These are phyloP conservation scores for Diddensiella transvaalensis DNA, from an alignment of 805 yeast species.

Conservation along the genomic window DNA sequence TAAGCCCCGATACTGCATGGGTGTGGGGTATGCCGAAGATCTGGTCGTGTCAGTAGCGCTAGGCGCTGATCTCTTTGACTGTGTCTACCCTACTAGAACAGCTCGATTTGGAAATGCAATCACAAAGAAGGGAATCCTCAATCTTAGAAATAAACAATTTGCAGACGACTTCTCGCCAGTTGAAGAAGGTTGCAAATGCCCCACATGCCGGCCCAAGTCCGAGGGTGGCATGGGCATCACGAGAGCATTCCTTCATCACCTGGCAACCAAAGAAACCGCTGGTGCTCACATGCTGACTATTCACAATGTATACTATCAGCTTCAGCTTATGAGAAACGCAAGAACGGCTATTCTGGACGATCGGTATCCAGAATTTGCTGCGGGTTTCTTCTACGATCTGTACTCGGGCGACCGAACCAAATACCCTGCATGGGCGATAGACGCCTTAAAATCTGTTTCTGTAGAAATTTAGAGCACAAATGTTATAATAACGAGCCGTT, in stretches of 20 bases:
- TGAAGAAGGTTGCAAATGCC: conserved; percentile 41
- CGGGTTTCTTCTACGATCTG: conserved; percentile 33
- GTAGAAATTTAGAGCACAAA: conserved; percentile 23
- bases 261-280: conserved; percentile 41
- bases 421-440: conserved; percentile 43
- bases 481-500: too few species aligned
- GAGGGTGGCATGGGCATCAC: conserved; percentile 38
- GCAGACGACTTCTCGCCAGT: conserved; percentile 37
- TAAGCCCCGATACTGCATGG: conserved; percentile 46
- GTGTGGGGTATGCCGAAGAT: conserved; percentile 47
- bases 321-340: conserved; percentile 40
- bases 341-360: conserved; percentile 39
- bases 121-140: conserved; percentile 37
- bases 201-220: conserved; percentile 34
- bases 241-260: conserved; percentile 36
- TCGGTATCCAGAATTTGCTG: conserved; percentile 37
- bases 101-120: conserved; percentile 44
- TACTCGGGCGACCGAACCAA: conserved; percentile 32
- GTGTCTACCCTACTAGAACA: conserved; percentile 45
- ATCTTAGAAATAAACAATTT: conserved; percentile 35
- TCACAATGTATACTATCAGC: conserved; percentile 43
- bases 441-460: conserved; percentile 37
- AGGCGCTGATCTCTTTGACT: conserved; percentile 46
- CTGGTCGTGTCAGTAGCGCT: conserved; percentile 44
- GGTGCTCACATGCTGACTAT: conserved; percentile 43